These are phyloP conservation scores for Emmonsia crescens DNA, from an alignment of 2,329 filamentous ascomycete genomes.

Conservation along the genomic window DNA sequence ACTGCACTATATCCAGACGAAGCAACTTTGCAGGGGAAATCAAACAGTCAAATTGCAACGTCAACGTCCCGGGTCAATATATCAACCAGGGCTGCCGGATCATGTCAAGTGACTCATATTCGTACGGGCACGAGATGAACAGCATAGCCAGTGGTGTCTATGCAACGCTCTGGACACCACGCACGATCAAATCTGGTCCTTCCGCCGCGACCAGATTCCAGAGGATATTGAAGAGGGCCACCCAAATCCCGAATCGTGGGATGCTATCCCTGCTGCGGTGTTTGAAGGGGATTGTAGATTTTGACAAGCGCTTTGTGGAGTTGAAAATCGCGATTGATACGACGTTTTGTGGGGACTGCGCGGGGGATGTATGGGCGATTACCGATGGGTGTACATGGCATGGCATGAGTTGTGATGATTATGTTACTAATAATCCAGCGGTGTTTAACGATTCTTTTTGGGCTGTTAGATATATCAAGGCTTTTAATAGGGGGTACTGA, in stretches of 20 bases:
- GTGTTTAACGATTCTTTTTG: constrained; percentile 11
- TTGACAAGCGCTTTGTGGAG: constrained; percentile 30
- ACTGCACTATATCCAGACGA: constrained; percentile 30
- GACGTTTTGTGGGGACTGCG: constrained; percentile 49
- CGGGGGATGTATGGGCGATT: constrained; percentile 24
- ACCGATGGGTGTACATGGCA: constrained; percentile 6
- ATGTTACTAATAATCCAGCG: constrained; percentile 10
- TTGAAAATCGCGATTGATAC: constrained; percentile 38
- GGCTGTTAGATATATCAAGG: constrained; percentile 11
- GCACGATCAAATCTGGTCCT: constrained; percentile 44
- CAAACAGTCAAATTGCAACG: constrained; percentile 40
- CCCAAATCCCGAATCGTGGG: constrained; percentile 38
- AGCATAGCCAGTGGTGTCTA: constrained; percentile 38
- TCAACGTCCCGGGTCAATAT: constrained; percentile 29
- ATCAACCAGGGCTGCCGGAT: constrained; percentile 36
- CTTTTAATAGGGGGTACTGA: constrained; percentile 2
- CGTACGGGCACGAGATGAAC: constrained; percentile 47
- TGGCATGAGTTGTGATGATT: constrained; percentile 9
- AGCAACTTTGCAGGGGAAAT: constrained; percentile 42
- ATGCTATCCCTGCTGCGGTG: constrained; percentile 32
- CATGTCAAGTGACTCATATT: constrained; percentile 23
- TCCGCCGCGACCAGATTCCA: constrained; percentile 35
- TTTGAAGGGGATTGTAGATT: constrained; percentile 35
- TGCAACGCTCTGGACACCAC: constrained; percentile 38
- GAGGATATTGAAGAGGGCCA: constrained; percentile 31